These are phyloP conservation scores for Solidago caesia DNA, from an alignment of 129 eudicot genomes.

Conservation along the genomic window DNA sequence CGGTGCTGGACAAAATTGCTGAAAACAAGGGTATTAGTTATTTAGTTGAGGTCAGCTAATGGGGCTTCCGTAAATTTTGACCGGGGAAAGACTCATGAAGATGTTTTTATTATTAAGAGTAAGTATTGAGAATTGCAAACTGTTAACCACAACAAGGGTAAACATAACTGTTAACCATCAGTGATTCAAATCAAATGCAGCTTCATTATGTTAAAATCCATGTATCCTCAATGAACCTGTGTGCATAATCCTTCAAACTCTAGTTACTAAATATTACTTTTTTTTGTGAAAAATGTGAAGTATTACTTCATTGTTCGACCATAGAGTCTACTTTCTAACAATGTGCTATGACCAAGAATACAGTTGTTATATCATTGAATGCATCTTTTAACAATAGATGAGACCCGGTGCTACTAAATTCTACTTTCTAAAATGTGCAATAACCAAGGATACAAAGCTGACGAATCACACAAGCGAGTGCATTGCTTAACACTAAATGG, in stretches of 20 bases:
- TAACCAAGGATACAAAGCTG: slow-evolving; percentile 7
- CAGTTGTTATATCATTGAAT: background rate
- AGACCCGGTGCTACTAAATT: background rate
- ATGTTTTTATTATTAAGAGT: background rate
- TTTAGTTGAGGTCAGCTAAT: background rate
- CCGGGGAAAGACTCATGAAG: background rate
- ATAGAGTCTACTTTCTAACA: background rate
- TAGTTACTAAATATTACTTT: too few relatives aligned
- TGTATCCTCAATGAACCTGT: background rate
- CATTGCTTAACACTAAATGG: background rate
- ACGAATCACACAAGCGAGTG: background rate
- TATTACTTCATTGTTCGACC: slow-evolving; percentile 12
- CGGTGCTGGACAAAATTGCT: background rate
- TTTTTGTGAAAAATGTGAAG: background rate
- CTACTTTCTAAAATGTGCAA: background rate
- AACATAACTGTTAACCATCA: background rate
- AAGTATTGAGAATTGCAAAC: slow-evolving; percentile 10
- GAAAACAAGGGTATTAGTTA: too few relatives aligned
- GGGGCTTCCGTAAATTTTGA: slow-evolving; percentile 4
- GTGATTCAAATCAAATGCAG: background rate
- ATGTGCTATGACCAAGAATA: slow-evolving; percentile 8
- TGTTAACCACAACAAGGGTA: background rate
- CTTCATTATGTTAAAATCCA: slow-evolving; percentile 1
- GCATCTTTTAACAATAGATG: slow-evolving; percentile 1
- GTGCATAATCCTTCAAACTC: background rate